These are phyloP conservation scores for Candida tibetensis DNA, from an alignment of 805 yeast genomes.

Conservation along the genomic window DNA sequence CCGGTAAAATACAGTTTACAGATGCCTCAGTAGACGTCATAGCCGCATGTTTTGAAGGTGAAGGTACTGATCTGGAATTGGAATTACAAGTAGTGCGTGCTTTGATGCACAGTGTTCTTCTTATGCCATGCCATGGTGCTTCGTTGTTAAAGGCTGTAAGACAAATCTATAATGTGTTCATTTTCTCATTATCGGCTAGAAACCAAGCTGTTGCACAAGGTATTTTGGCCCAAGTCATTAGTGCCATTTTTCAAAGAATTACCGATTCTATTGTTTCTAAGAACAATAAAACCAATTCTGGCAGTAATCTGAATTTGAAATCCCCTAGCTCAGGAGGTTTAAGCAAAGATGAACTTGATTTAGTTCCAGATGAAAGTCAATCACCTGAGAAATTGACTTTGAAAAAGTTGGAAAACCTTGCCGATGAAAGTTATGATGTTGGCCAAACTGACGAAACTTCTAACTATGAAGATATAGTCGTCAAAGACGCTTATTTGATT, in stretches of 20 bases:
- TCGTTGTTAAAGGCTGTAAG: constrained; percentile 85
- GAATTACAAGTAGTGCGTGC: constrained; percentile 94
- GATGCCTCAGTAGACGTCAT: constrained; percentile 84
- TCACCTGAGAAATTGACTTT: constrained; percentile 48
- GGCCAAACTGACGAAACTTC: constrained; percentile 44
- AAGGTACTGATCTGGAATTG: constrained; percentile 82
- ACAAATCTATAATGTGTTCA: constrained; percentile 89
- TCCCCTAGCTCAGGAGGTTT: constrained; percentile 10
- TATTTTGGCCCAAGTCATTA: constrained; percentile 84
- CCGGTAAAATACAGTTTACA: constrained; percentile 57
- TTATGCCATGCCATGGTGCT: constrained; percentile 87
- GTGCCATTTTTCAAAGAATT: constrained; percentile 74
- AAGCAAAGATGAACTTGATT: constrained; percentile 11
- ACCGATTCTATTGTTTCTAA: constrained; percentile 22
- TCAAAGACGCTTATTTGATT: constrained; percentile 88
- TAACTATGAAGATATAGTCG: constrained; percentile 63
- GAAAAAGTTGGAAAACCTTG: constrained; percentile 55
- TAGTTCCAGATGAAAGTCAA: constrained; percentile 6
- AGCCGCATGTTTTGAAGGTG: constrained; percentile 84
- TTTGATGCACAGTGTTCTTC: constrained; percentile 79
- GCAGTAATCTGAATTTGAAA: constrained; percentile 19
- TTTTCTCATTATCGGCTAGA: constrained; percentile 72
- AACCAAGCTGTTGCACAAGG: constrained; percentile 97
- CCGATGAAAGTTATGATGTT: constrained; percentile 49
- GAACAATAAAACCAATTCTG: constrained; percentile 12